Evolutionary conservation across 2,329 filamentous ascomycete species (phyloP).

Genomic region (Coleophoma cylindrospora): DNA sequence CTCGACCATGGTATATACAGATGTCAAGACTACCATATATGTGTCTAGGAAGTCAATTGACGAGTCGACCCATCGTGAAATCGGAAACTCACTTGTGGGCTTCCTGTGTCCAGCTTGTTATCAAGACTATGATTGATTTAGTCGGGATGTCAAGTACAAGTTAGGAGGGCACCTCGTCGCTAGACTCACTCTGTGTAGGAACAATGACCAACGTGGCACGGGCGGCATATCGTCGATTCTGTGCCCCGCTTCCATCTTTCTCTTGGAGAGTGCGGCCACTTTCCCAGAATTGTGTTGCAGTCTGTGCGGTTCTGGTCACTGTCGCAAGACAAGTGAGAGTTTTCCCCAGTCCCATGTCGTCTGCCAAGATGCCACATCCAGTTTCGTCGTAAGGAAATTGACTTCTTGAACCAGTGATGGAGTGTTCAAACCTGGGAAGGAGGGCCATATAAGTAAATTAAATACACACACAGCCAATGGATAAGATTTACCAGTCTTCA

Average conservation of each 20-base stretch:
- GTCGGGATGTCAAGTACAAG: background rate
- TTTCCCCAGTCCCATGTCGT: conserved; percentile 56
- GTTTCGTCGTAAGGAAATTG: conserved; percentile 54
- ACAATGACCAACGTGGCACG: background rate
- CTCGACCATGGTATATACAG: conserved; percentile 30
- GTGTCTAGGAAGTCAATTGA: conserved; percentile 24
- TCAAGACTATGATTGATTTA: conserved; percentile 29
- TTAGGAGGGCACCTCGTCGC: background rate
- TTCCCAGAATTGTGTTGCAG: conserved; percentile 18
- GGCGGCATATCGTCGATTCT: conserved; percentile 9
- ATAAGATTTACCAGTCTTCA: conserved; percentile 18
- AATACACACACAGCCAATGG: no score
- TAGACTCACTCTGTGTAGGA: background rate
- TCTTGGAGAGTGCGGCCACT: background rate
- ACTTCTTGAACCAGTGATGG: conserved; percentile 67
- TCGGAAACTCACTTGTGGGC: conserved; percentile 27
- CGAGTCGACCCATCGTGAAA: background rate
- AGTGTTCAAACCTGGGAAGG: conserved; percentile 64
- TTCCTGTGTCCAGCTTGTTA: conserved; percentile 35
- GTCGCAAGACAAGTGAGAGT: conserved; percentile 40
- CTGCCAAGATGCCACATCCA: conserved; percentile 52
- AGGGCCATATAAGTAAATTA: no score
- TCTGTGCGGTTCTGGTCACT: conserved; percentile 33
- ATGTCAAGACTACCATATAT: conserved; percentile 18
- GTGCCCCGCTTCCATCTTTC: conserved; percentile 9